Percentiles rank a stretch among this genome's conserved stretches.
phyloP scores from a whole-genome alignment of 2,329 filamentous ascomycete species.

The Cercospora sp. region DNA sequence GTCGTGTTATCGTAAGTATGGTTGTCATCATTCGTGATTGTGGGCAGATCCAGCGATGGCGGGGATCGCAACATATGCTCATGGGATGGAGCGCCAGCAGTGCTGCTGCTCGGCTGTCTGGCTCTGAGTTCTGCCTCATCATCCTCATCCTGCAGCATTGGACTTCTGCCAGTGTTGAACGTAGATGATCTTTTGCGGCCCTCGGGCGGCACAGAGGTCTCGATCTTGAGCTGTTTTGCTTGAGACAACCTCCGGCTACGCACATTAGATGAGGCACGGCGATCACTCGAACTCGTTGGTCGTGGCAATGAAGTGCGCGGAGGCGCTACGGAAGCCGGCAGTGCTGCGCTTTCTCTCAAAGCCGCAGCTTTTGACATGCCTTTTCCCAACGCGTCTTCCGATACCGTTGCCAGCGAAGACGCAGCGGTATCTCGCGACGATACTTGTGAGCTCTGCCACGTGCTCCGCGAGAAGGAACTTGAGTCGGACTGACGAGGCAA shows the following conservation, averaged over 20 bases:
- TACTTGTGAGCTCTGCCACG: conserved; percentile 71
- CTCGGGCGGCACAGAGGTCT: conserved; percentile 58
- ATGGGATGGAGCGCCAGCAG: conserved; percentile 31
- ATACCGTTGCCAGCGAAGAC: conserved; percentile 69
- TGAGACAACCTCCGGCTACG: conserved; percentile 76
- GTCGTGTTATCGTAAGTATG: conserved; percentile 18
- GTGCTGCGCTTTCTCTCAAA: conserved; percentile 26
- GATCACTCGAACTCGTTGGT: conserved; percentile 26
- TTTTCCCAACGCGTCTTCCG: conserved; percentile 57
- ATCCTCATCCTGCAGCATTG: conserved; percentile 25
- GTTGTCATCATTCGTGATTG: conserved; percentile 19
- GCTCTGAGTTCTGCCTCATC: conserved; percentile 25
- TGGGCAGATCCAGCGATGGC: conserved; percentile 34
- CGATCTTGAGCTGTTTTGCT: conserved; percentile 81
- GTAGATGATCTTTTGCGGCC: conserved; percentile 36
- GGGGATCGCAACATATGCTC: conserved; percentile 35
- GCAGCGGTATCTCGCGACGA: conserved; percentile 64
- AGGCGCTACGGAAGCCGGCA: conserved; percentile 36
- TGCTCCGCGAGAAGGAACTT: conserved; percentile 72
- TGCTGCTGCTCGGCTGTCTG: conserved; percentile 21
- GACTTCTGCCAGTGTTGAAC: conserved; percentile 33
- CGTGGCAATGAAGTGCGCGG: conserved; percentile 29
- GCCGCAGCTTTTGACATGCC: conserved; percentile 37
- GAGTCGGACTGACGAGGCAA: conserved; percentile 79
- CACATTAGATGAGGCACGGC: conserved; percentile 30